These are phyloP conservation scores for Botrytis medusae DNA, from an alignment of 2,329 filamentous ascomycete species.

Conservation along the genomic window DNA sequence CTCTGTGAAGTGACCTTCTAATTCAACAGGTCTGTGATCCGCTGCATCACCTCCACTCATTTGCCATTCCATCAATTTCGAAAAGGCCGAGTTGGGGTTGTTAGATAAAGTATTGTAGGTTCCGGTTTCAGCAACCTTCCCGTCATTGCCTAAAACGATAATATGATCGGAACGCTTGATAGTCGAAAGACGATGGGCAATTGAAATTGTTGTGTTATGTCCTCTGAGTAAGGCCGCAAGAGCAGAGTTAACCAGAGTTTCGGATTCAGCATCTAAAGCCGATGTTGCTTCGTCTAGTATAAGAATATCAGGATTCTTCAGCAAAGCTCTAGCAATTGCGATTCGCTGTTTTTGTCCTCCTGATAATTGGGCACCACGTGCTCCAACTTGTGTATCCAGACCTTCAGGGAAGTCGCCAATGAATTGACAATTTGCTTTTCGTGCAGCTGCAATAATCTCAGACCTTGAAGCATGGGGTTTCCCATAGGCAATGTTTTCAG, in stretches of 20 bases:
- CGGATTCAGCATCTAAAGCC: constrained; percentile 91
- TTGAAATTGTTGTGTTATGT: constrained; percentile 94
- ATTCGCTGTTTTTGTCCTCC: constrained; percentile 98
- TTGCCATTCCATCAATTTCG: constrained; percentile 98
- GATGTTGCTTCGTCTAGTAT: constrained; percentile 97
- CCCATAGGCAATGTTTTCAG: constrained; percentile 90
- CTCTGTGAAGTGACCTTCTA: constrained; percentile 35
- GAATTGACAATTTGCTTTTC: constrained; percentile 93
- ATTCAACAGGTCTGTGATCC: constrained; percentile 40
- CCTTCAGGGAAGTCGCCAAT: constrained; percentile 96
- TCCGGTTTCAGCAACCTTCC: constrained; percentile 86
- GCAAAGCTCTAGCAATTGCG: constrained; percentile 88
- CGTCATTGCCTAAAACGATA: constrained; percentile 84
- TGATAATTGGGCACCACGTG: constrained; percentile 87
- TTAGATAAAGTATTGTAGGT: constrained; percentile 75
- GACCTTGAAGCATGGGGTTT: constrained; percentile 72
- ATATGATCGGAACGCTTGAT: constrained; percentile 96
- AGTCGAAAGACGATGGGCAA: constrained; percentile 91
- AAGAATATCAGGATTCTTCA: constrained; percentile 95
- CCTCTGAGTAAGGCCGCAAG: constrained; percentile 77
- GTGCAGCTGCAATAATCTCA: constrained; percentile 83
- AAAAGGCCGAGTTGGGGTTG: constrained; percentile 79
- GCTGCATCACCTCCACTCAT: constrained; percentile 77
- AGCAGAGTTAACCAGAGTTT: constrained; percentile 93
- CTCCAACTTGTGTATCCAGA: constrained; percentile 89